phyloP scores from a whole-genome alignment of 2,329 filamentous ascomycete species.

The Epichloe bromicola region DNA sequence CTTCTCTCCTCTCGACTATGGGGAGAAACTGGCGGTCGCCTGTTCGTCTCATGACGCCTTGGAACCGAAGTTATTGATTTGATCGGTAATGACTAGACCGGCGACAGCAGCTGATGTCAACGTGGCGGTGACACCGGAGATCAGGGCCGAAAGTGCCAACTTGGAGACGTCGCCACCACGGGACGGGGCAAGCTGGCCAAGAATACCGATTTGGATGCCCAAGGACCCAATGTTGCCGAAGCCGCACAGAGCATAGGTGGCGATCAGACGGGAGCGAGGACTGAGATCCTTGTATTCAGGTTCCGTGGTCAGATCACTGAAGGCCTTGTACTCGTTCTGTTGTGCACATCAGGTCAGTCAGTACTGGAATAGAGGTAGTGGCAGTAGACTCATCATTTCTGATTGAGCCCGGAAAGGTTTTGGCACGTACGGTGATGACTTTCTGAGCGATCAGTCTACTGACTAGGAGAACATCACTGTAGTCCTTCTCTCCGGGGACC shows the following conservation, averaged over 20 bases:
- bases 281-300: conserved; percentile 50
- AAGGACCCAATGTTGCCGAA: conserved; percentile 82
- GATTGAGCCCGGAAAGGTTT: too few relatives aligned
- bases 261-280: conserved; percentile 63
- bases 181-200: conserved; percentile 65
- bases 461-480: conserved; percentile 54
- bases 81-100: conserved; percentile 55
- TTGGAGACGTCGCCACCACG: conserved; percentile 62
- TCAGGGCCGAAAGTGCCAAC: conserved; percentile 63
- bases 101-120: conserved; percentile 68
- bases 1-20: background rate
- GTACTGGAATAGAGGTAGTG: too few relatives aligned
- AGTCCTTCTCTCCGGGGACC: conserved; percentile 41
- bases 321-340: conserved; percentile 68
- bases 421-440: conserved; percentile 50
- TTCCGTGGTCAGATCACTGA: conserved; percentile 40
- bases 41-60: conserved; percentile 10
- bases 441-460: conserved; percentile 72
- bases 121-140: conserved; percentile 68
- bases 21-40: too few relatives aligned
- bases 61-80: conserved; percentile 13
- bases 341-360: too few relatives aligned
- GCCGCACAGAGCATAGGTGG: conserved; percentile 72
- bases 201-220: conserved; percentile 80
- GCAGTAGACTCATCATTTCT: too few relatives aligned